These are phyloP conservation scores for Alternaria metachromatica DNA, from an alignment of 2,329 filamentous ascomycete species.

Conservation along the genomic window DNA sequence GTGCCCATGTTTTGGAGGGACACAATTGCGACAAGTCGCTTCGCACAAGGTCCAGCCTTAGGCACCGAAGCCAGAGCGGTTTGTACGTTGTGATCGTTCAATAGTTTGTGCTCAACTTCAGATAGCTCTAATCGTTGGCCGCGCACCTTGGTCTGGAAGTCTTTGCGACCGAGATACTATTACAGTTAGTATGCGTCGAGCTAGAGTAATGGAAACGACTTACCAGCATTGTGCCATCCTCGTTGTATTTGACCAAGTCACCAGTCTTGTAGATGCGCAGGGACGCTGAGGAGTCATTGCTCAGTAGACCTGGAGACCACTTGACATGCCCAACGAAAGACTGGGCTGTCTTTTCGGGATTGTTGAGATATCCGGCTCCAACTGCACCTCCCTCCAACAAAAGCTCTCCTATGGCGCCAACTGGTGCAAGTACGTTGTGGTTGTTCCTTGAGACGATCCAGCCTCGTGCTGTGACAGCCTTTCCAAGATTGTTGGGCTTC, in stretches of 20 bases:
- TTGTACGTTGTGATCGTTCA: constrained; percentile 34
- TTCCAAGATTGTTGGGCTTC: constrained; percentile 46
- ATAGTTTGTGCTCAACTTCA: constrained; percentile 55
- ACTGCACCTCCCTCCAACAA: constrained; percentile 49
- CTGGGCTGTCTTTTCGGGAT: constrained; percentile 38
- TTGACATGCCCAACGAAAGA: constrained; percentile 32
- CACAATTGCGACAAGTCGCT: constrained; percentile 40
- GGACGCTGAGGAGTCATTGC: not conserved
- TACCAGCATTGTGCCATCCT: constrained; percentile 40
- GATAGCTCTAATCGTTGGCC: constrained; percentile 55
- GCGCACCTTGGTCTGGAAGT: constrained; percentile 49
- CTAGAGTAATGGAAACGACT: not conserved
- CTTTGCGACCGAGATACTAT: constrained; percentile 40
- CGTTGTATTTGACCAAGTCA: constrained; percentile 46
- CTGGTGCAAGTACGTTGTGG: constrained; percentile 43
- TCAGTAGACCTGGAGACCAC: constrained; percentile 22
- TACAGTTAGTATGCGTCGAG: not conserved
- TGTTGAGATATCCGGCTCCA: constrained; percentile 41
- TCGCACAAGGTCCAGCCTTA: constrained; percentile 35
- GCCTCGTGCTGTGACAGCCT: constrained; percentile 35
- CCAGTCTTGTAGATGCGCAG: constrained; percentile 46
- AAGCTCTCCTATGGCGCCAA: constrained; percentile 52
- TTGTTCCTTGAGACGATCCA: constrained; percentile 51
- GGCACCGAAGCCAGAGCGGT: constrained; percentile 40
- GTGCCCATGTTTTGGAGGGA: constrained; percentile 28